These are phyloP conservation scores for Neltuma alba DNA, from an alignment of 306 rosid species.

Conservation along the genomic window DNA sequence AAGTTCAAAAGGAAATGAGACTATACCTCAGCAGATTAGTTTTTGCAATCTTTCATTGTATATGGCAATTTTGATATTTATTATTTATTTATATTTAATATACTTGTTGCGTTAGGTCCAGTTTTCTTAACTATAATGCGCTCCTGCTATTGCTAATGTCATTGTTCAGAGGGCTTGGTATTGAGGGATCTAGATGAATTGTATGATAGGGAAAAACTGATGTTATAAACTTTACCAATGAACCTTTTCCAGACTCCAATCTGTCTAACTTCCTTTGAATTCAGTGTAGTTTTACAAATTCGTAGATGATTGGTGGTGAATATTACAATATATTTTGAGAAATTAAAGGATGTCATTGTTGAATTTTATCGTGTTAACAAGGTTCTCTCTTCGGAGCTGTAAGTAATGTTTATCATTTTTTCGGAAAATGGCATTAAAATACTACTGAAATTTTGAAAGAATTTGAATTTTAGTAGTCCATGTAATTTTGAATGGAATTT, in stretches of 20 bases:
- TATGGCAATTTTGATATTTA: conserved; percentile 24
- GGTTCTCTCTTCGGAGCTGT: too few species aligned
- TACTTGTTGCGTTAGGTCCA: neutral
- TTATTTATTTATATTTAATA: neutral
- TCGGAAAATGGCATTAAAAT: too few species aligned
- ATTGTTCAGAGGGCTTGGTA: neutral
- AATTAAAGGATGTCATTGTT: too few species aligned
- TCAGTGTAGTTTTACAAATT: neutral
- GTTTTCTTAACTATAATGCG: neutral
- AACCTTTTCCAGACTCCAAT: neutral
- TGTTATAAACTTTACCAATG: neutral
- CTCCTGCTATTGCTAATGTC: neutral
- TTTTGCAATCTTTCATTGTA: neutral
- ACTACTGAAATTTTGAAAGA: too few species aligned
- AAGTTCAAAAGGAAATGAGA: conserved; percentile 50
- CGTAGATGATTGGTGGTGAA: too few species aligned
- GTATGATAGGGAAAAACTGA: neutral
- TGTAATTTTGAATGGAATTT: too few species aligned
- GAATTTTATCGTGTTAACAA: too few species aligned
- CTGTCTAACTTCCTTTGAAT: neutral
- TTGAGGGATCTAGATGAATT: neutral
- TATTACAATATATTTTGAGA: too few species aligned
- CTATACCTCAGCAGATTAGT: neutral
- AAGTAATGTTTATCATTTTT: neutral
- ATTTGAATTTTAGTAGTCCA: too few species aligned